Percentiles rank a stretch among this genome's conserved stretches.
Evolutionary conservation across 208 protist species (phyloP).

Genomic region (Cochliopodium minus): DNA sequence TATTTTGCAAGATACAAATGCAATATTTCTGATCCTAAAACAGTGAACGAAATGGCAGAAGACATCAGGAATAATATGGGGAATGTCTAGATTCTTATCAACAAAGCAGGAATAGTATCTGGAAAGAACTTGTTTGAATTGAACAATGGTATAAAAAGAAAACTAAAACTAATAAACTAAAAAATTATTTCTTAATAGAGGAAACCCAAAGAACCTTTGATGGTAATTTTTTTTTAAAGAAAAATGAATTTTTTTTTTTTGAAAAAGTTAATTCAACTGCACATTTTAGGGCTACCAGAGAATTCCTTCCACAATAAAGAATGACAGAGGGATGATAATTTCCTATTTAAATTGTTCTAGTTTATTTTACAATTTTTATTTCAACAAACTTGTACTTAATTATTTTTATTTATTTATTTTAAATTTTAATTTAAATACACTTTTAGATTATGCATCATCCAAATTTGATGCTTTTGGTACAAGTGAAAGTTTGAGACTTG

Average conservation of each 20-base stretch:
- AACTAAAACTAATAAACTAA: neutral
- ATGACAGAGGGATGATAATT: slow-evolving; percentile 18
- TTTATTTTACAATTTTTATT: neutral
- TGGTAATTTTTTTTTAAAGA: neutral
- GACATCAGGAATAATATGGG: slow-evolving; percentile 5
- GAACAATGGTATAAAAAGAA: slow-evolving; percentile 7
- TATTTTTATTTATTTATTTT: too few species aligned
- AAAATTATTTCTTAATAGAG: neutral
- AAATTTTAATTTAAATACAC: neutral
- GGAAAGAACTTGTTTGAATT: slow-evolving; percentile 24
- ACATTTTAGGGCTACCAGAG: slow-evolving; percentile 29
- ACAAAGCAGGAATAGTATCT: slow-evolving; percentile 35
- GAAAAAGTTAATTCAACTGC: slow-evolving; percentile 27
- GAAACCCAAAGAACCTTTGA: too few species aligned
- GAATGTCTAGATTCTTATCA: slow-evolving; percentile 24
- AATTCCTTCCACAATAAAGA: slow-evolving; percentile 24
- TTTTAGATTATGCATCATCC: slow-evolving; percentile 25
- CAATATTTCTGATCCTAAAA: neutral
- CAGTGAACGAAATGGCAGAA: neutral
- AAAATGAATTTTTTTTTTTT: neutral
- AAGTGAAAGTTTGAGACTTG: neutral
- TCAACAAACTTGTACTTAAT: too few species aligned
- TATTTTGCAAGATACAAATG: too few species aligned
- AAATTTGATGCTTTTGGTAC: slow-evolving; percentile 27
- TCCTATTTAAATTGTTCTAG: neutral